Percentiles rank a stretch among this genome's conserved stretches.
Evolutionary conservation across 2,329 filamentous ascomycete genomes (phyloP).

Genomic region (Monosporascus sp.): DNA sequence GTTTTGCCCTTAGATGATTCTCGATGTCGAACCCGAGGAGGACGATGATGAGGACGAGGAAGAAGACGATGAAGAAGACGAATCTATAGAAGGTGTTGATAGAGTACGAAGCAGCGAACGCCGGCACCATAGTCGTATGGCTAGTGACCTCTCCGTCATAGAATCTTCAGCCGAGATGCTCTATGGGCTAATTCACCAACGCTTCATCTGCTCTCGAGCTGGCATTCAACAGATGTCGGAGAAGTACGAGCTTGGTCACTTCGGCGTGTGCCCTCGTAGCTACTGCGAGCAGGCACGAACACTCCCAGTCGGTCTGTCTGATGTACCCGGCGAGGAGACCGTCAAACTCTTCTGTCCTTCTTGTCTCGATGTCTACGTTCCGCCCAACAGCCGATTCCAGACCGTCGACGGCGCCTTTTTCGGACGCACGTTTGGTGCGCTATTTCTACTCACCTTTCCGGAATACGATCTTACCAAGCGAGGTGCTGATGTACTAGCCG

Average conservation of each 20-base stretch:
- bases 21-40: conserved; percentile 96
- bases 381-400: conserved; percentile 94
- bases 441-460: conserved; percentile 98
- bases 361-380: conserved; percentile 94
- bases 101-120: conserved; percentile 54
- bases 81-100: conserved; percentile 60
- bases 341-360: conserved; percentile 98
- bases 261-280: conserved; percentile 90
- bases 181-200: conserved; percentile 96
- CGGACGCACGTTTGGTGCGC: conserved; percentile 89
- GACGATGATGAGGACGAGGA: conserved; percentile 81
- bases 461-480: conserved; percentile 83
- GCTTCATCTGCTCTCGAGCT: conserved; percentile 92
- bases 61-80: conserved; percentile 66
- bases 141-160: conserved; percentile 89
- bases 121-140: conserved; percentile 76
- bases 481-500: conserved; percentile 52
- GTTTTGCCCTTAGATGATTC: conserved; percentile 66
- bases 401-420: conserved; percentile 98
- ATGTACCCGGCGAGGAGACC: conserved; percentile 93
- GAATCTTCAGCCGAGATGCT: conserved; percentile 97
- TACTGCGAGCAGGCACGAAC: conserved; percentile 88
- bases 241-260: conserved; percentile 96
- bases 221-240: conserved; percentile 99
- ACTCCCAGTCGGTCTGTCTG: conserved; percentile 86